Evolutionary conservation across 208 protist genomes (phyloP), one percentile per base, ranked within the genome.

Genomic region (Crithidia mellificae): DNA sequence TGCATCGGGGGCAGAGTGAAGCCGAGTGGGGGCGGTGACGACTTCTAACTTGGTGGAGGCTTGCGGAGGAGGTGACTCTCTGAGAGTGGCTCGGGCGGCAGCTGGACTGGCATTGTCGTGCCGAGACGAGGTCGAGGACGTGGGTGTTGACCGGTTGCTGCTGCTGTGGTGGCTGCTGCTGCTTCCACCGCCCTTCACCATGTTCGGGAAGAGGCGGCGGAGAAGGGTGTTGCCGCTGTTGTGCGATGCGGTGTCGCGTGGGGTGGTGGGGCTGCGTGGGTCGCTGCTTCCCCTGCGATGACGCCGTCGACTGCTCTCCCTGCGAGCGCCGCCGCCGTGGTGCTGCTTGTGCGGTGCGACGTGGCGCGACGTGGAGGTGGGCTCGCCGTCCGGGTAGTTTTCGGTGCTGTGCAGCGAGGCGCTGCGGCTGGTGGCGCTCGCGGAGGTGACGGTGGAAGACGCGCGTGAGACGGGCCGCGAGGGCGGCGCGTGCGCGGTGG

Each of bases 341-440:
- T 0, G 7, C 49, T 34, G 17, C 49, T 6, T 29, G 5, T 25
- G 14, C 49, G 30, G 30, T 20, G n/a, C 24, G 15, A 11, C 34
- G 34, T 6, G n/a, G n/a, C n/a, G n/a, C 29, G 15, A 34, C 51
- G 8, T 44, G 34, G 19, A 8, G n/a, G 51, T 52, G 29, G 39
- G 32, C 32, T 58, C 34, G 25, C 29, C 14, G 43, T 19, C 43
- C 6, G 19, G n/a, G 57, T 52, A 5, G 57, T 17, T 51, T 30
- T 63, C 57, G 12, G 44, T 38, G 57, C 57, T 63, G 44, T 63
- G 57, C 29, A 63, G 57, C 5, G 57, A 63, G 2, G 25, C 15
- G 29, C 43, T 47, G 29, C 57, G n/a, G 57, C 57, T 2, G 14
- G 44, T 29, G 2, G 36, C 29, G 34, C 53, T 58, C 25, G 15